Percentiles rank a stretch among this genome's conserved stretches.
These are phyloP conservation scores for Leishmania aethiopica DNA, from an alignment of 208 protist genomes.

Conservation along the genomic window DNA sequence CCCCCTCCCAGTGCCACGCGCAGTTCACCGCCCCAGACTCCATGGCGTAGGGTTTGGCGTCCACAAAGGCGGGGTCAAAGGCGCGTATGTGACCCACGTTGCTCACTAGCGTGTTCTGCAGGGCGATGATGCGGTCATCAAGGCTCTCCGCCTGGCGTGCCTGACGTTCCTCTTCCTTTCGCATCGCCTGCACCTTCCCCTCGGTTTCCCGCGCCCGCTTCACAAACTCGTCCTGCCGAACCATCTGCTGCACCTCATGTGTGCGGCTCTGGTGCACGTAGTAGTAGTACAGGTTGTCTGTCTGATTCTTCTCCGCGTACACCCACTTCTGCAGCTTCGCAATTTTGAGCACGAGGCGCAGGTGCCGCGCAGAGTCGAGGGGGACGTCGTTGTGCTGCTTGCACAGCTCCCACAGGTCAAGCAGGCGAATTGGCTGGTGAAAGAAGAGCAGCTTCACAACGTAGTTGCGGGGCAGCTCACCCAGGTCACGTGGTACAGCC, in stretches of 20 bases:
- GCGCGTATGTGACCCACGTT: constrained; percentile 70
- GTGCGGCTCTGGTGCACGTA: constrained; percentile 84
- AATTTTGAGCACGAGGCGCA: constrained; percentile 86
- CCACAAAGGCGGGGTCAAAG: constrained; percentile 68
- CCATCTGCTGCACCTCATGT: constrained; percentile 85
- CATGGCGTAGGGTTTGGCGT: constrained; percentile 67
- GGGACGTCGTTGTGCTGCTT: constrained; percentile 89
- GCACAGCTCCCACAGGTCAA: constrained; percentile 84
- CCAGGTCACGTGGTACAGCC: constrained; percentile 86
- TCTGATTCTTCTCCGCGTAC: constrained; percentile 92
- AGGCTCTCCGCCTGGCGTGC: constrained; percentile 31
- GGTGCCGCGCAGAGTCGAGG: constrained; percentile 86
- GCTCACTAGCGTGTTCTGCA: constrained; percentile 63
- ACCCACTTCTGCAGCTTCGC: constrained; percentile 88
- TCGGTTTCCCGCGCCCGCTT: constrained; percentile 58
- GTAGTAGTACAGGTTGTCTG: constrained; percentile 89
- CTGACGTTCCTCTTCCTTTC: constrained; percentile 7
- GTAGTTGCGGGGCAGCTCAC: constrained; percentile 89
- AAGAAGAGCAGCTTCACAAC: constrained; percentile 86
- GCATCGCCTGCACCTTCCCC: constrained; percentile 25
- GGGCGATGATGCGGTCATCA: constrained; percentile 62
- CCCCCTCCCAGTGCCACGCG: constrained; percentile 64
- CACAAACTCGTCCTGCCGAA: constrained; percentile 60
- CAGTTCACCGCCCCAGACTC: constrained; percentile 74
- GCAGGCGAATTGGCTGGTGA: constrained; percentile 84